Evolutionary conservation across 2,329 filamentous ascomycete species (phyloP), one percentile per base, ranked within the genome.

Genomic region (Chaetoscypha palmicola): DNA sequence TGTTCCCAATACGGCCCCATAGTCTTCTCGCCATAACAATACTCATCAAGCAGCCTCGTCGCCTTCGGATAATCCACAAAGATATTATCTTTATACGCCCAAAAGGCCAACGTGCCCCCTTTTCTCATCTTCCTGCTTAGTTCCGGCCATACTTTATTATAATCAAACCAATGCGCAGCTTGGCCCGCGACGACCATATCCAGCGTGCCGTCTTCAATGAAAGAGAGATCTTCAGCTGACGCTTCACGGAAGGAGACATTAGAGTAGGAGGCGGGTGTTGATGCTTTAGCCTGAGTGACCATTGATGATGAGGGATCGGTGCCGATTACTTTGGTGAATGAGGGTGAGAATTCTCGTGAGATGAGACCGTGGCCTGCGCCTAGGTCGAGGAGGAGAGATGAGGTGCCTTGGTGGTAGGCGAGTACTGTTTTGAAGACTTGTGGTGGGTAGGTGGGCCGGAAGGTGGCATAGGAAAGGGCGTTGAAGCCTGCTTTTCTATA

Each of bases 111-210:
- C 0, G 74, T 76, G 12, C 77, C 79, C 11, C 74, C 74, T 2
- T 61, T 59, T 38, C 72, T 67, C 31, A 81, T 62, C 5, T 78
- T 70, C 10, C 76, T 68, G 8, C 64, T 64, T 45, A 83, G 58
- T 54, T 76, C 72, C 0, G 68, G 68, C 73, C 76, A 83, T 2
- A 73, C 68, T 30, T 64, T 66, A 5, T 49, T 31, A 55, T 75
- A 77, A 58, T 82, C 70, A 59, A 84, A 84, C 79, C 79, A 84
- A 58, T 84, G 80, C 31, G 78, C 77, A 5, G 79, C 71, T 55
- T 83, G 78, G 1, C 65, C 70, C 0, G 70, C 67, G 0, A 69
- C 63, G 1, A 70, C 63, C 50, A 71, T 63, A 57, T 83, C 79
- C 1, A 82, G 60, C 3, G 66, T 69, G 4, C 58, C 64, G 45